A percentile compares a stretch with the other conserved stretches of the same genome.
Evolutionary conservation across 305 asterid genomes (phyloP).

Genomic region (Fraxinus latifolia): DNA sequence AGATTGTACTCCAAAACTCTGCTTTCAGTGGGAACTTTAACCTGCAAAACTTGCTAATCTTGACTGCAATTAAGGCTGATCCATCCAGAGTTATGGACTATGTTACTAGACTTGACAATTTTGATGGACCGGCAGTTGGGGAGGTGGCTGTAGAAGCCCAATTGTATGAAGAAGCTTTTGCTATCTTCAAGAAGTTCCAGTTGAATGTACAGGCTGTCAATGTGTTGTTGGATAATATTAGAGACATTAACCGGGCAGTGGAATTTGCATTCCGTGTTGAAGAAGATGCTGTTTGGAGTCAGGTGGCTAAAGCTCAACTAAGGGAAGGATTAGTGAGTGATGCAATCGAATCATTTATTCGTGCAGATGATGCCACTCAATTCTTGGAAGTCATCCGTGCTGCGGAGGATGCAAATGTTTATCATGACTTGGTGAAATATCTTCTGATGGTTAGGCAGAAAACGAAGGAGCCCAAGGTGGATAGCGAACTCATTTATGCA

Average conservation of each 20-base stretch:
- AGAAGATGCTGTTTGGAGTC: conserved; percentile 99
- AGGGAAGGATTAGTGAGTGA: conserved; percentile 97
- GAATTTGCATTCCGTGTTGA: conserved; percentile 99
- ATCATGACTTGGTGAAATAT: conserved; percentile 91
- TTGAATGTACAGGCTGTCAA: conserved; percentile 97
- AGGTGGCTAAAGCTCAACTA: conserved; percentile 96
- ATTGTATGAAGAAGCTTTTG: conserved; percentile 90
- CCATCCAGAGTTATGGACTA: conserved; percentile 98
- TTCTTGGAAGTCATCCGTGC: conserved; percentile 90
- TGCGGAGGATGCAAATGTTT: conserved; percentile 79
- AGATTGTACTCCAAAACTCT: conserved; percentile 95
- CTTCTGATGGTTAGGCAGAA: conserved; percentile 97
- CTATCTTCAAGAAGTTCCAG: conserved; percentile 94
- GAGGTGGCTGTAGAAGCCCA: conserved; percentile 97
- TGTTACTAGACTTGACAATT: conserved; percentile 89
- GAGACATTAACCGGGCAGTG: conserved; percentile 89
- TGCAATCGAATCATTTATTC: conserved; percentile 96
- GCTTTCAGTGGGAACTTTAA: conserved; percentile 98
- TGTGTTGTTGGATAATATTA: conserved; percentile 83
- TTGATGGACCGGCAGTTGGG: conserved; percentile 99
- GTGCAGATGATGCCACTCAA: conserved; percentile 89
- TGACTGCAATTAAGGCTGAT: conserved; percentile 97
- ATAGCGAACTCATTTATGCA: conserved; percentile 94
- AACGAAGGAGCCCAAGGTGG: conserved; percentile 95
- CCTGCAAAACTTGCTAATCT: conserved; percentile 85